Evolutionary conservation across 169 alveolate genomes (phyloP).

Genomic region (Cryptosporidium xiaoi): DNA sequence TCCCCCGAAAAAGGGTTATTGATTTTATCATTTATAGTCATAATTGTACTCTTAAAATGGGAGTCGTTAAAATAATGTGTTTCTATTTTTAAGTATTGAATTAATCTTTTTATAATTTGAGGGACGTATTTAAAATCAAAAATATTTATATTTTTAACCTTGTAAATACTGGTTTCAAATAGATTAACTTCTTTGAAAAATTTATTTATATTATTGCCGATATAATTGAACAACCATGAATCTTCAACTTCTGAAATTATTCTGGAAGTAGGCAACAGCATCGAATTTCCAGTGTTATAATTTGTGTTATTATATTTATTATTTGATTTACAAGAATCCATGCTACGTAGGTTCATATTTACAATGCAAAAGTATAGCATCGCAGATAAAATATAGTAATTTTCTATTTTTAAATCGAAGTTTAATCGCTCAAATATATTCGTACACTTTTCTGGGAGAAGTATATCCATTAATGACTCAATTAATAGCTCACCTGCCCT

Average conservation of each 20-base stretch:
- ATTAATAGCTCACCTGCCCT: neutral
- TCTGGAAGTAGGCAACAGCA: constrained; percentile 35
- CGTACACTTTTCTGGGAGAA: constrained; percentile 10
- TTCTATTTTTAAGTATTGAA: constrained; percentile 1
- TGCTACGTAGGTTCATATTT: neutral
- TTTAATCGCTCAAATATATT: neutral
- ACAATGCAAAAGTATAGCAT: constrained; percentile 20
- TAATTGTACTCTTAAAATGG: neutral
- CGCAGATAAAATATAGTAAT: neutral
- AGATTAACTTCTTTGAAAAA: neutral
- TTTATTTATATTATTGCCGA: neutral
- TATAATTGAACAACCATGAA: constrained; percentile 4
- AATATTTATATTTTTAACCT: neutral
- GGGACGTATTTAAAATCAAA: constrained; percentile 6
- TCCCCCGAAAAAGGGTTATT: constrained; percentile 1
- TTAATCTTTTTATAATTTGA: neutral
- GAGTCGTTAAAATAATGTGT: neutral
- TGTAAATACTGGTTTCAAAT: neutral
- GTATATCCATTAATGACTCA: constrained; percentile 33
- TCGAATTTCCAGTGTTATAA: neutral
- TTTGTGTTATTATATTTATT: neutral
- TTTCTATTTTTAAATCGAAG: neutral
- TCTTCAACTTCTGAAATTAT: constrained; percentile 30
- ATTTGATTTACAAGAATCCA: neutral
- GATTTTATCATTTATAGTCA: neutral